These are phyloP conservation scores for Crithidia mellificae DNA, from an alignment of 208 protist species.

Conservation along the genomic window DNA sequence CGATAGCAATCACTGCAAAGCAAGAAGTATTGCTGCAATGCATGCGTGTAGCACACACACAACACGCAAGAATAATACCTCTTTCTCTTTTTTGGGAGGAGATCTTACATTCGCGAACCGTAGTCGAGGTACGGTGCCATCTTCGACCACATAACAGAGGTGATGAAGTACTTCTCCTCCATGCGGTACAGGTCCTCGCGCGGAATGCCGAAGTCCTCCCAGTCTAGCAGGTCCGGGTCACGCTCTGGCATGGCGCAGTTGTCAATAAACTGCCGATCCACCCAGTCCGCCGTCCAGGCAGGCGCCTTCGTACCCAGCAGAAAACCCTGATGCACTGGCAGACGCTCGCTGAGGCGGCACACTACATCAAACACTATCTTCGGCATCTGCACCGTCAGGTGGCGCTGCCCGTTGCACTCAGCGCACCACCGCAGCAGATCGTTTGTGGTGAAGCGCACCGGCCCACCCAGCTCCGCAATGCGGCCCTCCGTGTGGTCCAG, in stretches of 20 bases:
- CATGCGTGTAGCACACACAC: too few species aligned
- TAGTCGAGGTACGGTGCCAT: slow-evolving; percentile 71
- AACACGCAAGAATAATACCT: too few species aligned
- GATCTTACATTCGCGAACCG: slow-evolving; percentile 65
- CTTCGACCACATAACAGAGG: slow-evolving; percentile 83
- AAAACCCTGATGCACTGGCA: slow-evolving; percentile 71
- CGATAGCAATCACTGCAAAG: too few species aligned
- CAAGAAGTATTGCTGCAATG: too few species aligned
- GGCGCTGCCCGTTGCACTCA: slow-evolving; percentile 78
- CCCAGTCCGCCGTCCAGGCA: slow-evolving; percentile 87
- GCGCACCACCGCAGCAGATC: slow-evolving; percentile 87
- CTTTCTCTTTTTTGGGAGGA: too few species aligned
- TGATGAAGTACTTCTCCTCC: slow-evolving; percentile 92
- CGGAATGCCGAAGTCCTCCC: slow-evolving; percentile 92
- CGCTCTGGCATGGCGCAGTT: slow-evolving; percentile 88
- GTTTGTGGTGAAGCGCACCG: slow-evolving; percentile 89
- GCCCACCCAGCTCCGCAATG: slow-evolving; percentile 90
- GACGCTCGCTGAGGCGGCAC: slow-evolving; percentile 77
- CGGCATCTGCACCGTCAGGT: slow-evolving; percentile 73
- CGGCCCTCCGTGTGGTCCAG: slow-evolving; percentile 91
- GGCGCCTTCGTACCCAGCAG: slow-evolving; percentile 74
- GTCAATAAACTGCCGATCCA: slow-evolving; percentile 88
- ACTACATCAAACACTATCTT: slow-evolving; percentile 71
- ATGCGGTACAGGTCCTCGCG: slow-evolving; percentile 90
- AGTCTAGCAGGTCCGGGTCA: slow-evolving; percentile 88